phyloP scores from a whole-genome alignment of 2,329 filamentous ascomycete genomes.

The Verticillium albo-atrum region DNA sequence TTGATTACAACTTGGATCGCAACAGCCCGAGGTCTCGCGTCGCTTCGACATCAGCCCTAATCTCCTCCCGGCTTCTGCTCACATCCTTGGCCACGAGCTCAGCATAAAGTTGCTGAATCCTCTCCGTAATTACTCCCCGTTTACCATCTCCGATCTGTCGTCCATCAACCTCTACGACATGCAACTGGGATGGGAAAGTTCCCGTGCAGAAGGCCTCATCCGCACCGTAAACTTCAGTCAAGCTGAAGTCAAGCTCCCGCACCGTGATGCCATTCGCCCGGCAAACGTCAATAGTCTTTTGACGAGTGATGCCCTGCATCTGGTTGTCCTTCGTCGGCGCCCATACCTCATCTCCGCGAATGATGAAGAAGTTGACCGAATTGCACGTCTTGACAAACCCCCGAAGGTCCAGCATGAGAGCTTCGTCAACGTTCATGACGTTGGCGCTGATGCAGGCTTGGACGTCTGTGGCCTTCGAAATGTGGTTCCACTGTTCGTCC shows the following conservation, averaged over 20 bases:
- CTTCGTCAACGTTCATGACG: conserved; percentile 23
- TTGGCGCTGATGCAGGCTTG: conserved; percentile 23
- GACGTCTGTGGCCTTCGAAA: conserved; percentile 24
- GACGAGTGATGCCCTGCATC: conserved; percentile 25
- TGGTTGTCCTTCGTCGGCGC: conserved; percentile 24
- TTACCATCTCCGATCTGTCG: conserved; percentile 17
- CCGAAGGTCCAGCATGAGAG: conserved; percentile 21
- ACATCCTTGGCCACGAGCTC: conserved; percentile 16
- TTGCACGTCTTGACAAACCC: conserved; percentile 26
- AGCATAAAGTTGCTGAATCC: conserved; percentile 17
- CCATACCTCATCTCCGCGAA: conserved; percentile 24
- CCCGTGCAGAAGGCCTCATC: conserved; percentile 25
- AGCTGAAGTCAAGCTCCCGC: conserved; percentile 20
- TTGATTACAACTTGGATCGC: neutral
- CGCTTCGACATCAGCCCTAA: conserved; percentile 16
- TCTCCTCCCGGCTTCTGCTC: conserved; percentile 14
- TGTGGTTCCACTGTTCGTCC: conserved; percentile 26
- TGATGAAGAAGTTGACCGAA: conserved; percentile 26
- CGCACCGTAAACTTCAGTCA: conserved; percentile 23
- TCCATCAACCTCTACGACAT: conserved; percentile 19
- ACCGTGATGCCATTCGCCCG: conserved; percentile 18
- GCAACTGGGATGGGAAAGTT: conserved; percentile 22
- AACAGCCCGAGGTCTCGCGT: conserved; percentile 16
- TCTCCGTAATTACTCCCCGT: conserved; percentile 15
- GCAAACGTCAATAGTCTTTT: conserved; percentile 24